Percentiles rank a stretch among this genome's conserved stretches.
Conservation (phyloP, 257 asterid species). For the Ilex asprella region DNA sequence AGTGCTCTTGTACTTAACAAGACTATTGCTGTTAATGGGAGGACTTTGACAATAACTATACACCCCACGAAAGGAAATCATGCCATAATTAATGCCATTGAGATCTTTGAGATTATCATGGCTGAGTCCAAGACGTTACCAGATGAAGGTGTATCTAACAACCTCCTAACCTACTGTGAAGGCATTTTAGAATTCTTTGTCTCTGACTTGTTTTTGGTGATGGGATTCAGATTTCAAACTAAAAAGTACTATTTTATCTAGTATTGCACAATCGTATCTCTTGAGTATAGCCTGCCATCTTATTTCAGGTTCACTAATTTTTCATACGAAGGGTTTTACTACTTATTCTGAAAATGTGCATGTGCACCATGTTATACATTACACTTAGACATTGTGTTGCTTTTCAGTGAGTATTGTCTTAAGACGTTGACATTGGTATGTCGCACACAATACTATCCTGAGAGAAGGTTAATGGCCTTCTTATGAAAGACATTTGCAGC, state of each 20-base stretch:
- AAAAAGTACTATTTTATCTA: no score
- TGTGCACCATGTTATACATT: no score
- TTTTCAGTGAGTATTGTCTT: no score
- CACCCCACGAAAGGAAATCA: constrained; percentile 60
- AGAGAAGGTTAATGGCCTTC: no score
- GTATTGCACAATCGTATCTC: no score
- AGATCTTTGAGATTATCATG: constrained; percentile 67
- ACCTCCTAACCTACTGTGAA: background rate
- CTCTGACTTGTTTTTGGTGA: background rate
- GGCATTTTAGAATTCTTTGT: background rate
- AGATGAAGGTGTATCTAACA: constrained; percentile 55
- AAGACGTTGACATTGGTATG: no score
- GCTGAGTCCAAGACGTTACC: constrained; percentile 83
- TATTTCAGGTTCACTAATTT: no score
- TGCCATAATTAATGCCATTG: constrained; percentile 74
- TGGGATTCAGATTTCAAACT: background rate
- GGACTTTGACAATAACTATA: constrained; percentile 69
- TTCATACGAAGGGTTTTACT: no score
- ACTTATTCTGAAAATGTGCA: no score
- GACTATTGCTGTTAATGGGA: constrained; percentile 71
- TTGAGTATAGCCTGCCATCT: no score
- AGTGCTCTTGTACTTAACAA: constrained; percentile 75
- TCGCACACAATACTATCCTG: no score
- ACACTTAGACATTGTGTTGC: no score
- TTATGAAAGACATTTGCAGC: background rate